These are phyloP conservation scores for Cystobasidium pallidum DNA, from an alignment of 1,284 basidiomycete species.

Conservation along the genomic window DNA sequence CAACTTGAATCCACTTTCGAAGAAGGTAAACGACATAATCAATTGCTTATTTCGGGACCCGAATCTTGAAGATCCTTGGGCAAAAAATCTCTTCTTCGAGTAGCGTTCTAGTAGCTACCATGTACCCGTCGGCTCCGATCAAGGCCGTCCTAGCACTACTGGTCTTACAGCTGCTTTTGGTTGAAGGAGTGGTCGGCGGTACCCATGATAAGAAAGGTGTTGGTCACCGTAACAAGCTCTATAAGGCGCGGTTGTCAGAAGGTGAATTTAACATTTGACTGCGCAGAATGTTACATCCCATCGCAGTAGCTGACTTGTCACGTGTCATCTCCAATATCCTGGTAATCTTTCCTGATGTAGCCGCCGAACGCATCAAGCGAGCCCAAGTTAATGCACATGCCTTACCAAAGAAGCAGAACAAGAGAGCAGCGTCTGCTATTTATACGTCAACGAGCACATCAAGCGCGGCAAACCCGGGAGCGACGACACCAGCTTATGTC, in stretches of 20 bases:
- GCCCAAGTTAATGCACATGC: constrained; percentile 24
- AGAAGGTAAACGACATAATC: no score
- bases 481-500: constrained; percentile 5
- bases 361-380: constrained; percentile 28
- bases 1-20: no score
- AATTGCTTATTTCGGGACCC: no score
- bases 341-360: background rate
- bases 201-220: constrained; percentile 20
- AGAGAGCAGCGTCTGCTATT: background rate
- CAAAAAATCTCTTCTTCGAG: no score
- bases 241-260: constrained; percentile 25
- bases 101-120: background rate
- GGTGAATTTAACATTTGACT: constrained; percentile 2
- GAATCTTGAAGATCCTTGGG: no score
- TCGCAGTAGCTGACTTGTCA: background rate
- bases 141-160: constrained; percentile 8
- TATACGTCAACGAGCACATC: constrained; percentile 24
- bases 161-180: background rate
- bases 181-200: background rate
- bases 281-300: background rate
- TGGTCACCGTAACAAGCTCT: constrained; percentile 16
- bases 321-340: background rate
- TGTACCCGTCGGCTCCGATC: background rate
- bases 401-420: constrained; percentile 5
- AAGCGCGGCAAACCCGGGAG: background rate